Base-by-base conservation (phyloP, 768 basidiomycete genomes). In the Naganishia vishniacii region DNA sequence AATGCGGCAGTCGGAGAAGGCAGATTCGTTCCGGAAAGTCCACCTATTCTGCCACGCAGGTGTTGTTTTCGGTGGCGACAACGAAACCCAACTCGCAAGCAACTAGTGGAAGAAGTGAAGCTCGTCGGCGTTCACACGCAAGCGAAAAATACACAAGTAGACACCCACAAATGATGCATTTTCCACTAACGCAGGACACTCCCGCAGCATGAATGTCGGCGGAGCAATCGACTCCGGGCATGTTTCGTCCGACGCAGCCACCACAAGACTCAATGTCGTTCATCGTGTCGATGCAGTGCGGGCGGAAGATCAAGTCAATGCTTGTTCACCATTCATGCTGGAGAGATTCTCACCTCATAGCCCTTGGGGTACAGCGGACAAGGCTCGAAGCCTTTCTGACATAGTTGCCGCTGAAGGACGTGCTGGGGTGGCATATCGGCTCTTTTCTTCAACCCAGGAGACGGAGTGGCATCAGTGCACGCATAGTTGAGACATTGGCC, bases 261-360 rank as follows among this genome's bases (percentile, higher is more conserved):
- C 59, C 59, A n/a, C 59, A 61, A 28, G 59, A 45, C 45, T 61
- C 59, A 16, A 61, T 45, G 45, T 48, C 59, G 28, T 61, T 61
- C 49, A 51, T 51, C 44, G 34, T 16, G 59, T 61, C 59, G 31
- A 61, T 47, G 45, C 59, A 61, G 44, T 61, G 20, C 13, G 31
- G 15, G 32, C 13, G 15, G 5, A 23, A 13, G 59, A 16, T 16
- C 16, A 23, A 31, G 16, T 61, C 26, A 61, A 20, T 13, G 13
- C 4, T 28, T 26, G 20, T 2, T 7, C 34, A 3, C 6, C 4
- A 25, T 5, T 9, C 29, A 2, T 7, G 3, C 26, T 2, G 1
- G 12, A 28, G 11, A 12, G 5, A 7, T 3, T 28, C 59, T 7
- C 23, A 61, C 59, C 31, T 61, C 59, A 25, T 20, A 61, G 45